Conservation (phyloP, 169 alveolate genomes). For the Fabrea salina region DNA sequence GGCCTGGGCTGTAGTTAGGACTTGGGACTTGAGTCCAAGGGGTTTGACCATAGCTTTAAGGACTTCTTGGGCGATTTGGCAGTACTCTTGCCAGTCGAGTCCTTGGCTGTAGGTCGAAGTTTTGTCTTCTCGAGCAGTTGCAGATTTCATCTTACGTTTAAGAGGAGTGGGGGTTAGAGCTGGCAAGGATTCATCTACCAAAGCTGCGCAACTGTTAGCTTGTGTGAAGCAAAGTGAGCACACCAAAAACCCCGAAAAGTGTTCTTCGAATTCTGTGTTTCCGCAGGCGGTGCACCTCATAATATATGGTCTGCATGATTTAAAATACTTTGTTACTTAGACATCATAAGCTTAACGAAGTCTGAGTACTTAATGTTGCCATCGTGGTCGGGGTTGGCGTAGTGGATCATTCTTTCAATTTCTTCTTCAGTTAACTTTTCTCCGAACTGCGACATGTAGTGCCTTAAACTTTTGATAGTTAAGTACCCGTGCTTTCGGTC, state of each 20-base stretch:
- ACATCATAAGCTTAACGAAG: constrained; percentile 37
- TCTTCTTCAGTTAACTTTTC: constrained; percentile 34
- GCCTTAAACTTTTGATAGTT: constrained; percentile 3
- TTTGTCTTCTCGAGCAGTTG: not conserved
- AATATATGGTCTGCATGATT: too few relatives aligned
- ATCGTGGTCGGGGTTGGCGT: constrained; percentile 37
- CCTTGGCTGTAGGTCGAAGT: not conserved
- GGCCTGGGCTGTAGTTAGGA: not conserved
- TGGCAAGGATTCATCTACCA: not conserved
- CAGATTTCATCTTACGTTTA: not conserved
- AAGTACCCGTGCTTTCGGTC: constrained; percentile 27
- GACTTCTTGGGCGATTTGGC: not conserved
- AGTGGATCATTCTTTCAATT: constrained; percentile 25
- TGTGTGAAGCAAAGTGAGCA: constrained; percentile 3
- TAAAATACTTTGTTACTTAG: too few relatives aligned
- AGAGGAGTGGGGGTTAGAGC: not conserved
- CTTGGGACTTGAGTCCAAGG: not conserved
- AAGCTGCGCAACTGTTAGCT: not conserved
- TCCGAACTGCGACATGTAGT: constrained; percentile 28
- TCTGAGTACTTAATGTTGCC: constrained; percentile 34
- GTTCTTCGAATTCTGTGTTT: not conserved
- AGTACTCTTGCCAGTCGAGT: not conserved
- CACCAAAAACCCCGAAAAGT: constrained; percentile 16
- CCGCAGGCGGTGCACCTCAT: not conserved
- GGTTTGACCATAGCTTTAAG: not conserved